phyloP scores from a whole-genome alignment of 108 stramenopile species.

The Aurantiochytrium sp. region DNA sequence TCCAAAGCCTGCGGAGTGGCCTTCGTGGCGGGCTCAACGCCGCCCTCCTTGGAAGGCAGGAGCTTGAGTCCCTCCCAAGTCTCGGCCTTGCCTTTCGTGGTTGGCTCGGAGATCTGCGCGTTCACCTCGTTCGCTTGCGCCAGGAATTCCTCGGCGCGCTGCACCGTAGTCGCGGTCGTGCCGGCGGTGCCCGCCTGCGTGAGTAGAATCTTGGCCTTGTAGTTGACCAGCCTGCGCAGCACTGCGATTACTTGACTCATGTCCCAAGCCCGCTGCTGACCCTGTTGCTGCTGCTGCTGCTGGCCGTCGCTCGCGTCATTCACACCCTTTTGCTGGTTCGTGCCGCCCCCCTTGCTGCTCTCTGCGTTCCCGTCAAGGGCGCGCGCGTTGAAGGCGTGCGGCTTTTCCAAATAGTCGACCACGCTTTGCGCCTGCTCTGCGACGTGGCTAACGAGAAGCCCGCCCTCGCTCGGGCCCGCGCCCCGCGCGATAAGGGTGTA shows the following conservation, averaged over 20 bases:
- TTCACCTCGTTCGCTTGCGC: not conserved
- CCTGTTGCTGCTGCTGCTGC: not conserved
- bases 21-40: not conserved
- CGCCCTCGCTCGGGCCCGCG: not conserved
- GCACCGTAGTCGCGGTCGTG: not conserved
- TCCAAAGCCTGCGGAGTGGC: not conserved
- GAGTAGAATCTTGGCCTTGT: not conserved
- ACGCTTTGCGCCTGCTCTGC: conserved; percentile 23
- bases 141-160: not conserved
- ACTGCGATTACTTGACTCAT: not conserved
- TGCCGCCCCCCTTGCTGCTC: no score
- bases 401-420: conserved; percentile 25
- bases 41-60: not conserved
- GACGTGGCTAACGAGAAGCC: not conserved
- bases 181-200: not conserved
- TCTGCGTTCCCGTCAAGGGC: no score
- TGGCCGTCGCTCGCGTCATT: not conserved
- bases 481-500: conserved; percentile 10
- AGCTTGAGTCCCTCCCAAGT: conserved; percentile 25
- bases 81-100: no score
- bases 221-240: not conserved
- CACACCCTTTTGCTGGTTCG: no score
- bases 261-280: not conserved
- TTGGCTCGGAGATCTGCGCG: no score
- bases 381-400: not conserved